Evolutionary conservation across 768 basidiomycete species (phyloP).

Genomic region (Lanmaoa pseudosensibilis): DNA sequence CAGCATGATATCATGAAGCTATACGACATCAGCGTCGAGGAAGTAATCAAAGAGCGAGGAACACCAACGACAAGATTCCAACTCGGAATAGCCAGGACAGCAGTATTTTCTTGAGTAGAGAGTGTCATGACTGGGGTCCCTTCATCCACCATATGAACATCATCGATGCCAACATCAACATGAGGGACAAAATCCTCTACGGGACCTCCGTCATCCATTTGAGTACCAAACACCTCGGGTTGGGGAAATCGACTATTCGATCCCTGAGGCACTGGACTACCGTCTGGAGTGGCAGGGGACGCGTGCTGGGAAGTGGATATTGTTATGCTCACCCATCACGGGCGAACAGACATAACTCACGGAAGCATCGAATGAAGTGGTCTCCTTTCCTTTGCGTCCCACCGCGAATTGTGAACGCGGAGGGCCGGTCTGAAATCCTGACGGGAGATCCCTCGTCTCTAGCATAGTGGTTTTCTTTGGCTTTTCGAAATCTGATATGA

Average conservation of each 20-base stretch:
- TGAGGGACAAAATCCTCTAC: conserved; percentile 15
- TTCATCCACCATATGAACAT: conserved; percentile 37
- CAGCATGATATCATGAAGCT: conserved; percentile 65
- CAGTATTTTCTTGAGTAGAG: conserved; percentile 31
- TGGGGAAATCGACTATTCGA: conserved; percentile 7
- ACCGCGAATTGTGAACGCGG: conserved; percentile 18
- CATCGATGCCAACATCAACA: conserved; percentile 29
- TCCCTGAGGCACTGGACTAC: conserved; percentile 22
- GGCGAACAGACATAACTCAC: conserved; percentile 1
- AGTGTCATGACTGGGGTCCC: conserved; percentile 6
- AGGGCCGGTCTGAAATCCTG: conserved; percentile 27
- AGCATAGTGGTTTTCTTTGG: conserved; percentile 12
- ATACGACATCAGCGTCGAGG: conserved; percentile 1
- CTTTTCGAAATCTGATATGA: conserved; percentile 26
- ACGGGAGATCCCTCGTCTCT: conserved; percentile 24
- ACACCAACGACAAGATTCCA: conserved; percentile 56
- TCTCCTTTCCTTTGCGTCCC: conserved; percentile 22
- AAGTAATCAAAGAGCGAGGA: background rate
- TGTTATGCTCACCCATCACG: background rate
- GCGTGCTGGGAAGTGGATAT: conserved; percentile 1
- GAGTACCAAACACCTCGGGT: conserved; percentile 24
- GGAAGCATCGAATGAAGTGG: background rate
- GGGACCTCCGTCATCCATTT: conserved; percentile 10
- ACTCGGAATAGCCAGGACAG: conserved; percentile 43
- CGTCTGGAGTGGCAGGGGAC: conserved; percentile 22